phyloP scores from a whole-genome alignment of 2,329 filamentous ascomycete species.

The Penicillium italicum region DNA sequence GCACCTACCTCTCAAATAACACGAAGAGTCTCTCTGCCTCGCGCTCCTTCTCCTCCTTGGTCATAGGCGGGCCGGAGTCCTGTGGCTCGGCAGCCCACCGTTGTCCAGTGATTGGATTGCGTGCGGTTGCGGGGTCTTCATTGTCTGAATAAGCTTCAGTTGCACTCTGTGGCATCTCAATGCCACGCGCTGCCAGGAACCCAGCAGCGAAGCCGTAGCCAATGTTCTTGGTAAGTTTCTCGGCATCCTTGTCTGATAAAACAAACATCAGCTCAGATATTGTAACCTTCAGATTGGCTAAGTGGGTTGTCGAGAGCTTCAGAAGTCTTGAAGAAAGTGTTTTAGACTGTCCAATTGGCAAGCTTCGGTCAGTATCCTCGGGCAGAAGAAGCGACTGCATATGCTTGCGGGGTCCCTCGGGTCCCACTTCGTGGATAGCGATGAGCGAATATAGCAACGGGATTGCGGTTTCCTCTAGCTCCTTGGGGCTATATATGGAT shows the following conservation, averaged over 20 bases:
- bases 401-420: conserved; percentile 56
- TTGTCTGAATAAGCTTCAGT: conserved; percentile 52
- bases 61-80: conserved; percentile 68
- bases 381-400: conserved; percentile 71
- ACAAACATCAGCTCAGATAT: conserved; percentile 82
- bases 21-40: conserved; percentile 90
- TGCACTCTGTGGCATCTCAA: conserved; percentile 68
- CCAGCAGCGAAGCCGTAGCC: conserved; percentile 93
- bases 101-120: conserved; percentile 89
- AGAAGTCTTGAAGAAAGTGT: conserved; percentile 74
- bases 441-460: conserved; percentile 73
- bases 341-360: conserved; percentile 71
- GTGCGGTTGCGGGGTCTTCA: conserved; percentile 25
- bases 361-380: conserved; percentile 68
- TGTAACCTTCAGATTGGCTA: conserved; percentile 67
- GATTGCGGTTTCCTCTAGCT: conserved; percentile 69
- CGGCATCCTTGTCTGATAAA: conserved; percentile 75
- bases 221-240: conserved; percentile 81
- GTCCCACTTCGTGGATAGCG: conserved; percentile 66
- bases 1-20: conserved; percentile 71
- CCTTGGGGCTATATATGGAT: conserved; percentile 58
- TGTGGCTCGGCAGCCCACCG: conserved; percentile 64
- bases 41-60: conserved; percentile 81
- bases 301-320: conserved; percentile 70
- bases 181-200: conserved; percentile 79